A percentile compares a stretch with the other conserved stretches of the same genome.
These are phyloP conservation scores for Phellinidium pouzarii DNA, from an alignment of 1,284 basidiomycete species.

Conservation along the genomic window DNA sequence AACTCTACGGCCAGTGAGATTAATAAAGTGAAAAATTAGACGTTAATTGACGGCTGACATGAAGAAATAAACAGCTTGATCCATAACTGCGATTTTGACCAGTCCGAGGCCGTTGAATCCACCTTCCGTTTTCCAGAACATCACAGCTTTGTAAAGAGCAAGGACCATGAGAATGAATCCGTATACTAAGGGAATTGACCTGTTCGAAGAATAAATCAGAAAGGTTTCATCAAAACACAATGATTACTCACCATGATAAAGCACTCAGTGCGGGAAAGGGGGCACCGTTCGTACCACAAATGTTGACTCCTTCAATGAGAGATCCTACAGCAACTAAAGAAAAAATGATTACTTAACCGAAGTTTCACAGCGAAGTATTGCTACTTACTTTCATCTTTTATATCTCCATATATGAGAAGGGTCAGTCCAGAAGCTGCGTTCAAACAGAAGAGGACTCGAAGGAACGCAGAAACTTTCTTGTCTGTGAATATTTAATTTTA, in stretches of 20 bases:
- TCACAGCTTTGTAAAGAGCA: conserved; percentile 6
- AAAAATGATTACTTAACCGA: no score
- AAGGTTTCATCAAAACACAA: not conserved
- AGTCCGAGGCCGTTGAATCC: conserved; percentile 6
- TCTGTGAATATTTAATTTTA: not conserved
- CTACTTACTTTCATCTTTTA: conserved; percentile 2
- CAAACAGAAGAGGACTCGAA: not conserved
- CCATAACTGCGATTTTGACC: not conserved
- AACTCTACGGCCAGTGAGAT: no score
- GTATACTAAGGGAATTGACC: conserved; percentile 7
- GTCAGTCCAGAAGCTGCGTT: conserved; percentile 1
- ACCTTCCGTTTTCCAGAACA: not conserved
- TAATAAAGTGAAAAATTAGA: no score
- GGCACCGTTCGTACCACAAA: no score
- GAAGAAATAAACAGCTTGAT: no score
- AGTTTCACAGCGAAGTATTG: not conserved
- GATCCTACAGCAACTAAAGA: no score
- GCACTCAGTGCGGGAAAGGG: no score
- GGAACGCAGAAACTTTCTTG: not conserved
- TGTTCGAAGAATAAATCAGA: not conserved
- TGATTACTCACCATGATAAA: conserved; percentile 5
- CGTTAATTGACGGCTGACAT: no score
- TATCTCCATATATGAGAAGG: conserved; percentile 2
- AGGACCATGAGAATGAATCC: conserved; percentile 5
- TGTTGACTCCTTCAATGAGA: no score